Evolutionary conservation across 495 filamentous ascomycete species (phyloP).

Genomic region (Annulohypoxylon maeteangense): DNA sequence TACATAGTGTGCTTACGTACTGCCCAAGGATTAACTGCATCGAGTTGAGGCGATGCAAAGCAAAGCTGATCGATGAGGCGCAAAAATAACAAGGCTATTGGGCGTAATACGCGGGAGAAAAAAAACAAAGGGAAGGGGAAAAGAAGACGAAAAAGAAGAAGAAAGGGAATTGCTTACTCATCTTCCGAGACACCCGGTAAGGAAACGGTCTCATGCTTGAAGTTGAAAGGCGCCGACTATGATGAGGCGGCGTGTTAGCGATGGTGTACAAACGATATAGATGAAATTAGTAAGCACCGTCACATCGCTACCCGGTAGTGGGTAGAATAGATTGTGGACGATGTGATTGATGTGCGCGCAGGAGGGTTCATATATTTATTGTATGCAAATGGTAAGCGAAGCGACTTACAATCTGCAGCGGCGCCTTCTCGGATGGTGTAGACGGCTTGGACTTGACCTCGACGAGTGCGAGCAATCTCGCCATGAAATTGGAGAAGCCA

Average conservation of each 20-base stretch:
- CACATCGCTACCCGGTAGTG: background rate
- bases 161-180: slow-evolving; percentile 49
- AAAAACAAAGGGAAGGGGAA: background rate
- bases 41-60: slow-evolving; percentile 22
- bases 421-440: slow-evolving; percentile 33
- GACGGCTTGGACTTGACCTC: slow-evolving; percentile 35
- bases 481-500: slow-evolving; percentile 30
- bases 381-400: background rate
- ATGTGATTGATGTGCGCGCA: background rate
- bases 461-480: slow-evolving; percentile 38
- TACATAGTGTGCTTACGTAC: background rate
- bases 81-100: slow-evolving; percentile 6
- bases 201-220: slow-evolving; percentile 52
- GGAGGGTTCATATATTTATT: background rate
- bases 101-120: slow-evolving; percentile 18
- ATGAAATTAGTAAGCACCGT: background rate
- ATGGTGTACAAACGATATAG: background rate
- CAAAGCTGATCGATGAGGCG: background rate
- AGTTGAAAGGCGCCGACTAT: slow-evolving; percentile 59
- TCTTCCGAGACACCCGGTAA: slow-evolving; percentile 56
- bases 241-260: slow-evolving; percentile 37
- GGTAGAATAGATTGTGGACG: slow-evolving; percentile 7
- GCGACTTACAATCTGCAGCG: slow-evolving; percentile 45
- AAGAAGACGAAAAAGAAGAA: background rate
- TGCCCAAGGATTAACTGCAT: slow-evolving; percentile 7